Conservation (phyloP, 495 filamentous ascomycete species). For the Hyaloscypha variabilis region DNA sequence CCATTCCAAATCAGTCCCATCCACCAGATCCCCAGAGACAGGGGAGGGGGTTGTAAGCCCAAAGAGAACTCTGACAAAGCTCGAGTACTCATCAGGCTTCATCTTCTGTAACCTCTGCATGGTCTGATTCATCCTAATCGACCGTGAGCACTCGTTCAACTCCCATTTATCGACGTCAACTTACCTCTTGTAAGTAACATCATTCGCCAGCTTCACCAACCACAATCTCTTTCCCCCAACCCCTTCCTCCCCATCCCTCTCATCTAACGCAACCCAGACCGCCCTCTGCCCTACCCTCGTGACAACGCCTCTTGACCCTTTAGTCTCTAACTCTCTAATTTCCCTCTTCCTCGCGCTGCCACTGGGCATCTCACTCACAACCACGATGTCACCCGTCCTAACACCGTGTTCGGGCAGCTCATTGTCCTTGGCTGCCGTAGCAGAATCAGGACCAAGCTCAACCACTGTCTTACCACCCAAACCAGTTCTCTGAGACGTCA, state of each 20-base stretch:
- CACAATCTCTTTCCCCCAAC: slow-evolving; percentile 62
- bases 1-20: slow-evolving; percentile 63
- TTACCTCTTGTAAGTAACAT: slow-evolving; percentile 85
- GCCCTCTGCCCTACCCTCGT: slow-evolving; percentile 63
- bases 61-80: slow-evolving; percentile 83
- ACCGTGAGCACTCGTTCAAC: slow-evolving; percentile 29
- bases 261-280: slow-evolving; percentile 71
- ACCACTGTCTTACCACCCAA: slow-evolving; percentile 85
- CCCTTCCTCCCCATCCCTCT: slow-evolving; percentile 56
- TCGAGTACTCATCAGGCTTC: slow-evolving; percentile 66
- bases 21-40: slow-evolving; percentile 45
- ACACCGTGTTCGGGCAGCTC: slow-evolving; percentile 82
- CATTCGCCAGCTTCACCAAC: slow-evolving; percentile 91
- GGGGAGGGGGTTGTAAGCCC: slow-evolving; percentile 65
- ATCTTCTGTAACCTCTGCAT: slow-evolving; percentile 83
- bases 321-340: slow-evolving; percentile 61
- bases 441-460: slow-evolving; percentile 76
- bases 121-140: slow-evolving; percentile 74
- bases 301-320: slow-evolving; percentile 81
- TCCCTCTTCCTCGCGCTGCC: slow-evolving; percentile 75
- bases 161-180: too few species aligned
- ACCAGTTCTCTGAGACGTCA: slow-evolving; percentile 85
- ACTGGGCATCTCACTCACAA: slow-evolving; percentile 72
- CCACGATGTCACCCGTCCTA: slow-evolving; percentile 83
- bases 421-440: slow-evolving; percentile 47